Evolutionary conservation across 2,329 filamentous ascomycete species (phyloP).

Genomic region (Chlorencoelia australis): DNA sequence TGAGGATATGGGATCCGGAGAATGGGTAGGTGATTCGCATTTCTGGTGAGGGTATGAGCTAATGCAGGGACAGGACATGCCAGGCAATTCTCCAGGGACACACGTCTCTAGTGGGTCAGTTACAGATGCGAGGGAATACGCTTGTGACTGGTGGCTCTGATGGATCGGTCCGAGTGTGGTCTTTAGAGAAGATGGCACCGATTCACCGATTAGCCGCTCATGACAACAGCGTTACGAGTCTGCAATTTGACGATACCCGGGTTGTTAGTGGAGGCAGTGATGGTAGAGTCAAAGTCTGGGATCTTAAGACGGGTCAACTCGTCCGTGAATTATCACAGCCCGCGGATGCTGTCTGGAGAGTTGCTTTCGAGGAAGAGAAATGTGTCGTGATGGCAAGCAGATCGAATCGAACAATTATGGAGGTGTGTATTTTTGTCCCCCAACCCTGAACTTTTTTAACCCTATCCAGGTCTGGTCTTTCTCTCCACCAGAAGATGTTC

Average conservation of each 20-base stretch:
- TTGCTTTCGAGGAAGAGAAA: constrained; percentile 97
- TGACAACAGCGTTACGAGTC: constrained; percentile 94
- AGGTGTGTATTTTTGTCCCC: constrained; percentile 51
- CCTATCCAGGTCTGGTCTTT: constrained; percentile 77
- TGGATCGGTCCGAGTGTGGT: constrained; percentile 94
- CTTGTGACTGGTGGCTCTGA: constrained; percentile 94
- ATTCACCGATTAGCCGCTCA: constrained; percentile 94
- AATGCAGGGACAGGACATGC: constrained; percentile 31
- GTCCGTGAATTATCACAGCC: constrained; percentile 86
- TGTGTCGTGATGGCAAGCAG: constrained; percentile 91
- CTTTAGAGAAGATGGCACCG: constrained; percentile 75
- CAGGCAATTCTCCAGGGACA: constrained; percentile 91
- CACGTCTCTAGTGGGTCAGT: constrained; percentile 89
- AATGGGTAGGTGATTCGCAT: constrained; percentile 54
- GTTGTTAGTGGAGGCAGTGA: constrained; percentile 95
- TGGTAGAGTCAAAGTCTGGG: constrained; percentile 98
- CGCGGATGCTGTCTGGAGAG: constrained; percentile 92
- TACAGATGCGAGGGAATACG: constrained; percentile 91
- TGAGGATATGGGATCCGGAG: constrained; percentile 89
- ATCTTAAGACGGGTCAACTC: constrained; percentile 80
- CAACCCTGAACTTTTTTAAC: constrained; percentile 23
- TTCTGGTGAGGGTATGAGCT: constrained; percentile 26
- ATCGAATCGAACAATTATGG: constrained; percentile 85
- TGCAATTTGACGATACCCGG: constrained; percentile 92
- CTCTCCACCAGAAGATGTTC: constrained; percentile 67